Evolutionary conservation across 2,329 filamentous ascomycete genomes (phyloP).

Genomic region (Exophiala oligosperma): DNA sequence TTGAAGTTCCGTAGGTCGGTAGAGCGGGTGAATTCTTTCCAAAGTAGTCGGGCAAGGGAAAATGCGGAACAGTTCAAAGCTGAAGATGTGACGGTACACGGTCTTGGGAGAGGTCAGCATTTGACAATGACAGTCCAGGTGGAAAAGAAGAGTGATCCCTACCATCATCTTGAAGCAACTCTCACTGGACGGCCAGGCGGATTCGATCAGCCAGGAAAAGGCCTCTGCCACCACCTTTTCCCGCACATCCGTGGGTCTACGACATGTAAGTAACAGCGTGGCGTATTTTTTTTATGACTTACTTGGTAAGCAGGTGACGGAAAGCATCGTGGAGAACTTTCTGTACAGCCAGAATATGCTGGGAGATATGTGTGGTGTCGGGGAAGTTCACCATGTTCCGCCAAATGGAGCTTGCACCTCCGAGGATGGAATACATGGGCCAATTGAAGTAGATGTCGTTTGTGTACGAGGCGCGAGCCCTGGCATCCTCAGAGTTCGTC

Average conservation of each 20-base stretch:
- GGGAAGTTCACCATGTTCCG: conserved; percentile 6
- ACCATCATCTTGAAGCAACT: conserved; percentile 9
- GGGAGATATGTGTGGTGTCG: conserved; percentile 1
- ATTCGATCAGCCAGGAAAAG: conserved; percentile 12
- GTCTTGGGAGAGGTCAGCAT: background rate
- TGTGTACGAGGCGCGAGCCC: background rate
- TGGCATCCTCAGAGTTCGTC: no score
- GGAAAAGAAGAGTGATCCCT: background rate
- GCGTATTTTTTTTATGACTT: background rate
- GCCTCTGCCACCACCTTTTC: conserved; percentile 8
- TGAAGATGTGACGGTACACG: conserved; percentile 10
- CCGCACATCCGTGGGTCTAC: background rate
- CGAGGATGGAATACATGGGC: background rate
- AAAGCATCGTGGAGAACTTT: background rate
- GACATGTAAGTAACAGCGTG: background rate
- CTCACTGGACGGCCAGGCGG: conserved; percentile 13
- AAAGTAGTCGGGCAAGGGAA: conserved; percentile 13
- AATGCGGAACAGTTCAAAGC: conserved; percentile 13
- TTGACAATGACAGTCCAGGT: background rate
- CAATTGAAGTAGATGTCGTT: conserved; percentile 3
- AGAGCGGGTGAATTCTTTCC: conserved; percentile 3
- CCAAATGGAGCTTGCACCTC: conserved; percentile 1
- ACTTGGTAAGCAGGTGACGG: background rate
- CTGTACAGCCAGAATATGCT: conserved; percentile 3
- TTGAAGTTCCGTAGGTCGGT: conserved; percentile 12